Conservation (phyloP, 306 rosid genomes). For the Glycyrrhiza uralensis region DNA sequence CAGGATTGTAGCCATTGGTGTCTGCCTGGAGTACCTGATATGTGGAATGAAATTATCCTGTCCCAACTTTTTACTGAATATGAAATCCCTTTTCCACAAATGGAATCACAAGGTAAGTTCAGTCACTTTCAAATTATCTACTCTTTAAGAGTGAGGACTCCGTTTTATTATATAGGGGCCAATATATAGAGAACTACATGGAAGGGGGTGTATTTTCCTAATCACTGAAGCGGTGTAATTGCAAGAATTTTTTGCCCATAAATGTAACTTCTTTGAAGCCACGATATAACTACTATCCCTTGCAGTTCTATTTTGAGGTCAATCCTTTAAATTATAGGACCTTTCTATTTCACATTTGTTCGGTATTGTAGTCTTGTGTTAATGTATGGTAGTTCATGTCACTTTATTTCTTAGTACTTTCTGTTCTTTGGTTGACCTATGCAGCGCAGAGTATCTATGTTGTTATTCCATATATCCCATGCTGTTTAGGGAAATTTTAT, state of each 20-base stretch:
- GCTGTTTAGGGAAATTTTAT: not conserved
- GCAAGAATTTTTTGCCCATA: not conserved
- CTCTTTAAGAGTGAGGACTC: not conserved
- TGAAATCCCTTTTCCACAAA: conserved; percentile 32
- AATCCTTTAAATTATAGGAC: not conserved
- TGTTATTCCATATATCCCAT: conserved; percentile 4
- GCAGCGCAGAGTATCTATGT: not conserved
- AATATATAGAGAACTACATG: not conserved
- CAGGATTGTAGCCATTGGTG: conserved; percentile 94
- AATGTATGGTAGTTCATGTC: not conserved
- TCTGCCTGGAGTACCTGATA: conserved; percentile 84
- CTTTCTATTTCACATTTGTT: not conserved
- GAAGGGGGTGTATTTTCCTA: not conserved
- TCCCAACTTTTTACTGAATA: conserved; percentile 44
- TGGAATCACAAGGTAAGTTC: conserved; percentile 37
- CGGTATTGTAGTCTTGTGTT: not conserved
- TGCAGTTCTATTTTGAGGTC: not conserved
- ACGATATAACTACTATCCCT: not conserved
- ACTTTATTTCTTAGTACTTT: not conserved
- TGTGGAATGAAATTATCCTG: conserved; percentile 77
- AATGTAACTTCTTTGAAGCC: not conserved
- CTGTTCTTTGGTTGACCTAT: conserved; percentile 13
- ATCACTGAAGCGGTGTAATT: not conserved
- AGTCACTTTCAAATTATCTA: not conserved
- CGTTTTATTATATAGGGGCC: not conserved